Evolutionary conservation across 805 yeast genomes (phyloP).

Genomic region (Babjeviella inositovora): DNA sequence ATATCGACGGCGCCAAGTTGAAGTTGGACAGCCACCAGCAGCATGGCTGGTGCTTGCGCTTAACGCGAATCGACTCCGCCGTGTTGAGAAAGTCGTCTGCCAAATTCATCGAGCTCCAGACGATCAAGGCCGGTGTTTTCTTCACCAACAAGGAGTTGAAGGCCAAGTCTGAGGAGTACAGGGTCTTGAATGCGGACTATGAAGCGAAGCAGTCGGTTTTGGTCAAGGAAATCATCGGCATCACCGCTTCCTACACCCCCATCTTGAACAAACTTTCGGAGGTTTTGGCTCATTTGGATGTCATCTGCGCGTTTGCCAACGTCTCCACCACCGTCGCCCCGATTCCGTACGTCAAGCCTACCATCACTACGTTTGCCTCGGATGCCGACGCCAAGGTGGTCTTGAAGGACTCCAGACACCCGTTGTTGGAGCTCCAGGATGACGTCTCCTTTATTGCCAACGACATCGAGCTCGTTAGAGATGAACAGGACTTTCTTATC

Average conservation of each 20-base stretch:
- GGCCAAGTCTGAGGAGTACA: conserved; percentile 40
- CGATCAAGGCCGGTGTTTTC: conserved; percentile 90
- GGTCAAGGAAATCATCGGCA: conserved; percentile 68
- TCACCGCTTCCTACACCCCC: conserved; percentile 69
- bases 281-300: conserved; percentile 64
- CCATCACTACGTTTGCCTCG: conserved; percentile 34
- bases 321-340: conserved; percentile 67
- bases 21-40: conserved; percentile 77
- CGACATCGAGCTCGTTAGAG: conserved; percentile 55
- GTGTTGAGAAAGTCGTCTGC: conserved; percentile 45
- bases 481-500: conserved; percentile 51
- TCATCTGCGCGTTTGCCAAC: conserved; percentile 73
- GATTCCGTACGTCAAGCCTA: conserved; percentile 64
- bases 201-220: conserved; percentile 61
- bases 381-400: conserved; percentile 25
- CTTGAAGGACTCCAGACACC: conserved; percentile 77
- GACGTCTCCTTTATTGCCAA: conserved; percentile 84
- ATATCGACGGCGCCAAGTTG: conserved; percentile 78
- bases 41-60: conserved; percentile 90
- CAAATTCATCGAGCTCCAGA: conserved; percentile 64
- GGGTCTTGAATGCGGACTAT: conserved; percentile 48
- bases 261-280: conserved; percentile 56
- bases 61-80: conserved; percentile 80
- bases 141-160: conserved; percentile 64
- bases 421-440: conserved; percentile 86